phyloP scores from a whole-genome alignment of 2,329 filamentous ascomycete species.

The Cladosporium austrohemisphaericum region DNA sequence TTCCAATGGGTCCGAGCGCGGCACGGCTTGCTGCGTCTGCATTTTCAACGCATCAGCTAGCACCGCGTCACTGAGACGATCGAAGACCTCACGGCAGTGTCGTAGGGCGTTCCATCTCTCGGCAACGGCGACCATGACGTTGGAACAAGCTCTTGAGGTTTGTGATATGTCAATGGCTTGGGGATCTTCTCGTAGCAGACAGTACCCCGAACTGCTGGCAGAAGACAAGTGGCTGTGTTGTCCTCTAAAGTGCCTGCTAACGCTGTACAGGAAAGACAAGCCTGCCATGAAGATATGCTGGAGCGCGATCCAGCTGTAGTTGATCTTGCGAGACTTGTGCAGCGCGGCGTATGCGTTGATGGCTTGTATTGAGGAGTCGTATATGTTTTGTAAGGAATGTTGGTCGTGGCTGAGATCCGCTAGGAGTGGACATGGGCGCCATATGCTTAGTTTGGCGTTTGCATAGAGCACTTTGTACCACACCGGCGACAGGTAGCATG shows the following conservation, averaged over 20 bases:
- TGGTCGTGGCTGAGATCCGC: slow-evolving; percentile 19
- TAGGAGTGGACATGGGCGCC: slow-evolving; percentile 37
- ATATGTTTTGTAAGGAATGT: slow-evolving; percentile 28
- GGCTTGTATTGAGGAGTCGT: slow-evolving; percentile 37
- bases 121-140: slow-evolving; percentile 43
- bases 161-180: slow-evolving; percentile 44
- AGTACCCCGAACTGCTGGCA: slow-evolving; percentile 1
- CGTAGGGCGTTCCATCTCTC: slow-evolving; percentile 42
- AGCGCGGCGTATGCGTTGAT: slow-evolving; percentile 45
- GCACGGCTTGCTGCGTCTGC: slow-evolving; percentile 16
- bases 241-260: slow-evolving; percentile 39
- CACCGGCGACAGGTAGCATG: slow-evolving; percentile 40
- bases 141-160: slow-evolving; percentile 43
- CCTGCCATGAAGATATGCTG: slow-evolving; percentile 49
- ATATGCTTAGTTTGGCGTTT: slow-evolving; percentile 44
- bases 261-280: slow-evolving; percentile 42
- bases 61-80: slow-evolving; percentile 42
- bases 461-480: slow-evolving; percentile 46
- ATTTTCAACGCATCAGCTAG: slow-evolving; percentile 40
- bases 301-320: slow-evolving; percentile 50
- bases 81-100: slow-evolving; percentile 43
- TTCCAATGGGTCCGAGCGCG: background rate
- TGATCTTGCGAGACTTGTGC: slow-evolving; percentile 45
- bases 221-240: background rate
- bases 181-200: slow-evolving; percentile 26